Evolutionary conservation across 768 basidiomycete genomes (phyloP).

Genomic region (Boletus tylopilopsis): DNA sequence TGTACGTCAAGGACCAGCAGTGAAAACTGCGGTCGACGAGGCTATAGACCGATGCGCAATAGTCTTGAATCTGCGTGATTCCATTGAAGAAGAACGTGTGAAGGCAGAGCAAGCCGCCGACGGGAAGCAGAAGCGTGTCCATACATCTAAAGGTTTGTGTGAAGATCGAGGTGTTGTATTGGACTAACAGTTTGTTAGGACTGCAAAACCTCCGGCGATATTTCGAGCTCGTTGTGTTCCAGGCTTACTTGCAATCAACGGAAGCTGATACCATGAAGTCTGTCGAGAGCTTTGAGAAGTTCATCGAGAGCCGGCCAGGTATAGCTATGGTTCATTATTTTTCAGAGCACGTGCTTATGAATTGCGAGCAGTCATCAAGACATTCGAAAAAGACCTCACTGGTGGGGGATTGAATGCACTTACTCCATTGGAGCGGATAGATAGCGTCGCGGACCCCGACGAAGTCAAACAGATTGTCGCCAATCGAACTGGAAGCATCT

Average conservation of each 20-base stretch:
- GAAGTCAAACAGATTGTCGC: constrained; percentile 86
- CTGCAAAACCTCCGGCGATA: constrained; percentile 81
- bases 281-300: constrained; percentile 75
- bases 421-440: constrained; percentile 75
- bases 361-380: constrained; percentile 73
- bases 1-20: constrained; percentile 77
- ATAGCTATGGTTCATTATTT: constrained; percentile 6
- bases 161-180: neutral
- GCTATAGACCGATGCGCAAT: constrained; percentile 83
- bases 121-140: constrained; percentile 58
- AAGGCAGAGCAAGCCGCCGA: constrained; percentile 75
- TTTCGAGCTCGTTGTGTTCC: constrained; percentile 84
- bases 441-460: constrained; percentile 80
- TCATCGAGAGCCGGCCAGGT: constrained; percentile 85
- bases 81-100: constrained; percentile 81
- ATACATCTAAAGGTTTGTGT: constrained; percentile 66
- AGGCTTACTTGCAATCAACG: constrained; percentile 81
- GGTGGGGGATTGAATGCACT: constrained; percentile 75
- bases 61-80: constrained; percentile 81
- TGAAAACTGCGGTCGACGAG: constrained; percentile 84
- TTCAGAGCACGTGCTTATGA: neutral
- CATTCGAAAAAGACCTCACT: constrained; percentile 87
- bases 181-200: constrained; percentile 39
- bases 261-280: constrained; percentile 76
- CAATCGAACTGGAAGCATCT: constrained; percentile 77